Base-by-base conservation (phyloP, 2,329 filamentous ascomycete species). In the Pseudogymnoascus sp. region DNA sequence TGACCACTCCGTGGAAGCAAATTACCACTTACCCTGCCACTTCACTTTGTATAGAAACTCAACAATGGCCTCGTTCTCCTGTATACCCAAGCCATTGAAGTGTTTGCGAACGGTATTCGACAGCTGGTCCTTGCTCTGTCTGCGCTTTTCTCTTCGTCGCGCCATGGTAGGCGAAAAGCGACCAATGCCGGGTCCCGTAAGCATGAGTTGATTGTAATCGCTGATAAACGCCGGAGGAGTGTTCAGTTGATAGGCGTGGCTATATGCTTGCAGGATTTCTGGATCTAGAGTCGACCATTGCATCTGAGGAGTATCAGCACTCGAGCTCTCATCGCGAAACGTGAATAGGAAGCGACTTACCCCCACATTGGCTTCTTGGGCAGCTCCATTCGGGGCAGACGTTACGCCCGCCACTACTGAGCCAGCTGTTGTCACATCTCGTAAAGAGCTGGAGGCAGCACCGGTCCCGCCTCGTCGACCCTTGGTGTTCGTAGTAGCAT, bases 11-110 rank as follows among this genome's bases (percentile, higher is more conserved):
- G 12, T 21, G 37, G 8, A 23, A 23, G 49, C 7, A 25, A 33
- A 37, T 41, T 35, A 8, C 23, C 12, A 63, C 65, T 61, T 61
- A 74, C 72, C 71, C 67, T 74, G 72, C 66, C 69, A 72, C 38
- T 70, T 71, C 21, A 74, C 72, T 61, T 74, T 74, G 63, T 74
- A 74, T 59, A 74, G 61, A 59, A 73, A 73, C 38, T 73, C 88
- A 63, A 93, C 88, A 63, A 95, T 88, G 67, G 92, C 87, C 69
- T 95, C 90, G 71, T 88, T 91, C 77, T 96, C 91, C 67, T 87
- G 88, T 41, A 93, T 84, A 14, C 88, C 88, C 67, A 90, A 81
- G 35, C 85, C 86, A 72, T 95, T 95, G 77, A 95, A 95, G 75
- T 95, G 89, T 73, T 91, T 93, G 67, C 90, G 82, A 59, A 93